Percentiles rank a stretch among this genome's conserved stretches.
phyloP scores from a whole-genome alignment of 176 grass and related monocot species.

The Ananas comosus region DNA sequence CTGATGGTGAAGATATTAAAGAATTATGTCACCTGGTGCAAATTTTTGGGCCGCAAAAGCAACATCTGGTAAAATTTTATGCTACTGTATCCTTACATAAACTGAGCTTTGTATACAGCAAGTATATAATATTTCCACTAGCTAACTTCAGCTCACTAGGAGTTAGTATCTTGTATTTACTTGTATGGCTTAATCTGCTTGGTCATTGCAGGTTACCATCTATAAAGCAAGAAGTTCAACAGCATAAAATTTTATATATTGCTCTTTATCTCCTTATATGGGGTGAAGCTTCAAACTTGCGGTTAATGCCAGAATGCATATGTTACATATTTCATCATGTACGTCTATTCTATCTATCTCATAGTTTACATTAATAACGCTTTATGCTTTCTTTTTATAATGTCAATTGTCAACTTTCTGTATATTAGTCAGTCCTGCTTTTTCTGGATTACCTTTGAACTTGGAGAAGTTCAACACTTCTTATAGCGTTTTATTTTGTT shows the following conservation, averaged over 20 bases:
- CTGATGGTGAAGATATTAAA: constrained; percentile 76
- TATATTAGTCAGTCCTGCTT: background rate
- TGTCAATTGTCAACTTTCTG: background rate
- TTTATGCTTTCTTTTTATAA: background rate
- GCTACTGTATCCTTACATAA: constrained; percentile 1
- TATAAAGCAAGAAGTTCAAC: constrained; percentile 91
- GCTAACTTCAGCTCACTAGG: too few relatives aligned
- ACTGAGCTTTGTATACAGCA: constrained; percentile 11
- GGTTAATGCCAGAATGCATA: constrained; percentile 91
- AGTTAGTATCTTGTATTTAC: background rate
- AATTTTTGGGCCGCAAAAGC: constrained; percentile 82
- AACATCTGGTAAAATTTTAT: constrained; percentile 65
- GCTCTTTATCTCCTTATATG: constrained; percentile 98
- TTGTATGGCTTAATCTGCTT: constrained; percentile 3
- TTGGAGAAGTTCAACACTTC: background rate
- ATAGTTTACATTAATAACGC: background rate
- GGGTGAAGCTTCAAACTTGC: constrained; percentile 89
- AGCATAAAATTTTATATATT: constrained; percentile 94
- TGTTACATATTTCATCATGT: constrained; percentile 96
- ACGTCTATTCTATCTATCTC: constrained; percentile 13
- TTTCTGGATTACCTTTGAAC: background rate
- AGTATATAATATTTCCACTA: background rate
- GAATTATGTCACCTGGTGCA: constrained; percentile 91
- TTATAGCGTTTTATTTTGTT: constrained; percentile 1
- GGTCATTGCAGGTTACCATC: constrained; percentile 56